Evolutionary conservation across 2,329 filamentous ascomycete species (phyloP), one percentile per base, ranked within the genome.

Genomic region (Stemphylium vesicarium): DNA sequence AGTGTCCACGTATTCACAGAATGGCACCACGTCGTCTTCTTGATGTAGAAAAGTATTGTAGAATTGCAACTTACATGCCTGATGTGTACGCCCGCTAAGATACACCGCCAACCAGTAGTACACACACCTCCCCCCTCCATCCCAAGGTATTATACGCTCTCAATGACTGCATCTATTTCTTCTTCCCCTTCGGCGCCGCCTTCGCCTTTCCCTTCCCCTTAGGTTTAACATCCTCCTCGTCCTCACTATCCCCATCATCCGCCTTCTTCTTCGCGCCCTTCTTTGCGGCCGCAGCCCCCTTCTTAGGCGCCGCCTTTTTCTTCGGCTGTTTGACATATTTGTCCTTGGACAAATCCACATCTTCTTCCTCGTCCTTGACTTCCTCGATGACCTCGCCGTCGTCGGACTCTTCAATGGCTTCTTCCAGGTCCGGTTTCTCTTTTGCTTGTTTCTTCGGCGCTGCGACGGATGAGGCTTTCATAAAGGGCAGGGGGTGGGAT

Each of bases 301-400:
- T 77, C 43, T 75, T 78, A 26, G 80, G 70, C 12, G 77, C 75
- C 54, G 80, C 82, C 75, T 88, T 92, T 61, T 85, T 86, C 82
- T 96, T 97, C 11, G 94, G 91, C 71, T 89, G 84, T 75, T 95
- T 96, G 73, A 98, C 93, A 70, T 96, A 97, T 76, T 97, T 98
- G 77, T 99, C 95, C 72, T 94, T 96, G 70, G 89, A 92, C 46
- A 98, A 75, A 72, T 96, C 92, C n/a, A 87, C 79, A 48, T 92
- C 90, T 11, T 91, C 88, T 0, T 90, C 88, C 4, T 88, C 88
- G 1, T 82, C 85, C 37, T 85, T 77, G 42, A 74, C 70, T 20
- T 76, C 78, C 38, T 79, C 75, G 4, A 78, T 60, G 4, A 75
- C 72, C 41, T 79, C 77, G 12, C 75, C 90, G 38, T 86, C 85